Conservation (phyloP, 83 land plant species). For the Picea abies region DNA sequence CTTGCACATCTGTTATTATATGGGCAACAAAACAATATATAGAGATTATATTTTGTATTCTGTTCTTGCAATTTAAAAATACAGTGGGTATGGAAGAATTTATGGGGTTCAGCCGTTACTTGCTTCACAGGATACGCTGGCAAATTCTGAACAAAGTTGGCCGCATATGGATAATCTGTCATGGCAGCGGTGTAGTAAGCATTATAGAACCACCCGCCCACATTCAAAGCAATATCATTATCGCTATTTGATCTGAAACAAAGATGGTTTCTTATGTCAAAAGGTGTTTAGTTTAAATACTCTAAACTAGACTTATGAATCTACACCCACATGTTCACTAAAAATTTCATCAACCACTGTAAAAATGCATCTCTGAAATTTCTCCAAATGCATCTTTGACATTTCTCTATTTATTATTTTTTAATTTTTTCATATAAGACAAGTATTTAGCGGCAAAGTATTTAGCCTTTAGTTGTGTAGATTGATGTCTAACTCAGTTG, state of each 20-base stretch:
- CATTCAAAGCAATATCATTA: neutral
- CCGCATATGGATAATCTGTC: slow-evolving; percentile 63
- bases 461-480: too few relatives aligned
- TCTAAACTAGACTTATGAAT: too few relatives aligned
- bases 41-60: neutral
- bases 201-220: slow-evolving; percentile 35
- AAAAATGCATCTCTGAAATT: too few relatives aligned
- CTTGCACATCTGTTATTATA: neutral
- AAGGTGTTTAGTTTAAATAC: too few relatives aligned
- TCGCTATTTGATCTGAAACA: neutral
- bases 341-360: too few relatives aligned
- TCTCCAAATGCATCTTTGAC: too few relatives aligned
- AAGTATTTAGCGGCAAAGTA: too few relatives aligned
- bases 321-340: too few relatives aligned
- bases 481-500: too few relatives aligned
- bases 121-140: slow-evolving; percentile 78
- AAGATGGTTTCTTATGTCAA: neutral
- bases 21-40: too few relatives aligned
- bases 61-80: neutral
- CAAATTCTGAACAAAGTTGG: slow-evolving; percentile 53
- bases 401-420: too few relatives aligned
- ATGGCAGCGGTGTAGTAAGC: slow-evolving; percentile 20
- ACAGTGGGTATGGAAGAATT: neutral
- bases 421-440: too few relatives aligned
- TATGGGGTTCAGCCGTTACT: slow-evolving; percentile 24